Percentiles rank a stretch among this genome's conserved stretches.
Conservation (phyloP, 139 green algal species). For the Chlamydomonas schloesseri region DNA sequence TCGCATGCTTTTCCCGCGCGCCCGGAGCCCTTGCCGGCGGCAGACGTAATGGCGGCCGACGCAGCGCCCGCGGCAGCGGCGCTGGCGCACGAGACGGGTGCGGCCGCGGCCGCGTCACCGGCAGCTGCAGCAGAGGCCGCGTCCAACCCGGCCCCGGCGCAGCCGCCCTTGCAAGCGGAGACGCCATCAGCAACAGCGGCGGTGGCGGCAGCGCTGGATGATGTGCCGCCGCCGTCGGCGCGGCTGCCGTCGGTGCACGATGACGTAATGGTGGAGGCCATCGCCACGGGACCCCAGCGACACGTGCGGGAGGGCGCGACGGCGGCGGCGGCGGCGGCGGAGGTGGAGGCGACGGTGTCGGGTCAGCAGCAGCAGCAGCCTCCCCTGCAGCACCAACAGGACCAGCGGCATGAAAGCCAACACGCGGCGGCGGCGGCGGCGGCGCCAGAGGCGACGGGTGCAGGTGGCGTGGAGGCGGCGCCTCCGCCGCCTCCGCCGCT, state of each 20-base stretch:
- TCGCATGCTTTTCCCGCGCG: too few relatives aligned
- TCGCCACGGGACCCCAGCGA: not conserved
- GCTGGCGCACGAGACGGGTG: not conserved
- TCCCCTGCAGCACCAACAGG: too few relatives aligned
- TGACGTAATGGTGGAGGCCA: constrained; percentile 35
- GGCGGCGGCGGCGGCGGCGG: not conserved
- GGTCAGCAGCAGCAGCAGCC: not conserved
- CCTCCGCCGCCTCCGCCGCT: not conserved
- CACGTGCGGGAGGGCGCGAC: not conserved
- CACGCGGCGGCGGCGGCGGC: too few relatives aligned
- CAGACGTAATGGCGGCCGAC: too few relatives aligned
- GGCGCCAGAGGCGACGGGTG: not conserved
- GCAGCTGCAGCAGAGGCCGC: not conserved
- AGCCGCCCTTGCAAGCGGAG: too few relatives aligned
- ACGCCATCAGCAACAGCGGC: not conserved
- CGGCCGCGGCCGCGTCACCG: not conserved
- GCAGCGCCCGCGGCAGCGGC: not conserved
- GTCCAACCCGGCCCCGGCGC: not conserved
- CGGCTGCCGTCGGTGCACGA: constrained; percentile 30
- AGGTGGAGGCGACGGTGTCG: not conserved
- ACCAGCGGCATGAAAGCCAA: not conserved
- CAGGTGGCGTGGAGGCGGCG: not conserved
- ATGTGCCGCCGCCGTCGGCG: not conserved
- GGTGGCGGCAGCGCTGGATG: not conserved
- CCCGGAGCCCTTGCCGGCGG: too few relatives aligned